phyloP scores from a whole-genome alignment of 345 rosid species.

The Schrenkiella parvula region DNA sequence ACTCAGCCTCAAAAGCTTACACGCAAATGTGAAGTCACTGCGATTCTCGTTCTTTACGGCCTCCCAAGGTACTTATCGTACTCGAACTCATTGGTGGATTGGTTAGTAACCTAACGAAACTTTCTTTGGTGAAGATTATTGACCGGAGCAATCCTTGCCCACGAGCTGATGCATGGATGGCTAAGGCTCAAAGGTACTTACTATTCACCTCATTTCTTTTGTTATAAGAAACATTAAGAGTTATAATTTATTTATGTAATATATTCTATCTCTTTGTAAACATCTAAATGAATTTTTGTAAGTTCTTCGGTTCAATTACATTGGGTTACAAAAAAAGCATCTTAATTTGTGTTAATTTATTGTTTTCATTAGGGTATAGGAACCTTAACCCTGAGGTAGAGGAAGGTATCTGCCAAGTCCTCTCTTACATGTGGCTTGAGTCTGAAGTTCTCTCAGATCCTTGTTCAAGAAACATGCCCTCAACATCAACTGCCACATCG shows the following conservation, averaged over 20 bases:
- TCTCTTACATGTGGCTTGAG: conserved; percentile 96
- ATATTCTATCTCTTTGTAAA: too few species aligned
- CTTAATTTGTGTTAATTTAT: not conserved
- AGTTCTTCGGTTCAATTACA: too few species aligned
- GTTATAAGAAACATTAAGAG: not conserved
- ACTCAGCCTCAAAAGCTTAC: conserved; percentile 74
- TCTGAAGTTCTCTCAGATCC: conserved; percentile 74
- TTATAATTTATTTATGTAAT: too few species aligned
- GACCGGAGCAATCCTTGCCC: conserved; percentile 94
- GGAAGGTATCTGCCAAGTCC: conserved; percentile 95
- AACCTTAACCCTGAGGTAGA: conserved; percentile 87
- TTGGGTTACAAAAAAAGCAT: too few species aligned
- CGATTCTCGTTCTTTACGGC: conserved; percentile 93
- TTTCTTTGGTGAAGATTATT: conserved; percentile 56
- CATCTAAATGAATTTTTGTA: too few species aligned
- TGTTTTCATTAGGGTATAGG: conserved; percentile 45
- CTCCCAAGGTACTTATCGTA: conserved; percentile 79
- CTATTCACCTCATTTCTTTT: not conserved
- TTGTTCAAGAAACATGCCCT: conserved; percentile 41
- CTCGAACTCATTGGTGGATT: too few species aligned
- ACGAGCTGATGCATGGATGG: conserved; percentile 96
- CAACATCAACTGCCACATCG: conserved; percentile 52
- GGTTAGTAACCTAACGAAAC: not conserved
- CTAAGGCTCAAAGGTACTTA: conserved; percentile 75
- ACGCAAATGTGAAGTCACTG: conserved; percentile 89